Base-by-base conservation (phyloP, 768 basidiomycete species). In the Boletellus ananiceps region DNA sequence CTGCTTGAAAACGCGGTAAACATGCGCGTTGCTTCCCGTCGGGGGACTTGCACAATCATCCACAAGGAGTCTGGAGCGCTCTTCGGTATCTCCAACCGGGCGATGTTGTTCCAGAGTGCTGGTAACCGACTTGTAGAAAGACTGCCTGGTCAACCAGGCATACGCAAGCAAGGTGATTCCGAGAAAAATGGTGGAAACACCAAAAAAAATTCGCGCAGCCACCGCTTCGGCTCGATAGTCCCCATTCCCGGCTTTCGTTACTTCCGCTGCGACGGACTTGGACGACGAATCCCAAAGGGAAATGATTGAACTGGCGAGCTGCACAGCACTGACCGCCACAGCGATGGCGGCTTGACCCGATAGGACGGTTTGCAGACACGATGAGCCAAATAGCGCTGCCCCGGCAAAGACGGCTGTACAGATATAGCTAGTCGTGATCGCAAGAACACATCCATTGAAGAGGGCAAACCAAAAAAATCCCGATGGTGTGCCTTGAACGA, bases 261-360 rank as follows among this genome's bases (percentile, higher is more conserved):
- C 29, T 21, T 69, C 43, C 60, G 58, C n/a, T 12, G 57, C 33
- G 35, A 45, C 32, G 3, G 62, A 55, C 46, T 63, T 44, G 56
- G 51, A 60, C 53, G 78, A 59, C 33, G 69, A 67, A 12, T 72
- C 71, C 71, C 72, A 74, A 14, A 87, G 69, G 8, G 84, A 84
- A 2, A 78, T 69, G 1, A 74, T 65, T 8, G 85, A 77, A 50
- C 88, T 82, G 31, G 82, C 52, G 8, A 92, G 76, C 59, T 93
- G 90, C 0, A 91, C 83, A 1, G 74, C 71, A 45, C 89, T 90
- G 53, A 93, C 83, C 1, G 81, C 82, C 12, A 94, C 88, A 0
- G 84, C 93, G 2, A 93, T 80, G 0, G 86, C 88, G 0, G 87
- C 92, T 67, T 93, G 89, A 11, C 90, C 92, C 2, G 89, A 81